These are phyloP conservation scores for Chlamydomonas schloesseri DNA, from an alignment of 139 green algal genomes.

Conservation along the genomic window DNA sequence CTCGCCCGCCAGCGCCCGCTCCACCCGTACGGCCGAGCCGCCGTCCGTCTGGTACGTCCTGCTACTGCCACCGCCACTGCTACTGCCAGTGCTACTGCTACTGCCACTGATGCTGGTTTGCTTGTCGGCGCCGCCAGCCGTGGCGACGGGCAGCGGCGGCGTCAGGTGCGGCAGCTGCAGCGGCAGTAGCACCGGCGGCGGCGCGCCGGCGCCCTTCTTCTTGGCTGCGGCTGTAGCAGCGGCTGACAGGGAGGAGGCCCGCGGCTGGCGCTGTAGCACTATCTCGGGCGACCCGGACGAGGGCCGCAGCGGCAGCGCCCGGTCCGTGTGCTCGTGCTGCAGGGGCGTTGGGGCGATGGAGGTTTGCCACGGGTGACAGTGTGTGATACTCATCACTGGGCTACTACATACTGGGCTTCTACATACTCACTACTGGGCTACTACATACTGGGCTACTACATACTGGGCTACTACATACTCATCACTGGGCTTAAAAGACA, in stretches of 20 bases:
- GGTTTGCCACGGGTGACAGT: no score
- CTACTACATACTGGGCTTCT: no score
- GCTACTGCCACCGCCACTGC: no score
- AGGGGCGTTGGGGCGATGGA: neutral
- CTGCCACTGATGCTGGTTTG: no score
- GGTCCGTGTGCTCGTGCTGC: neutral
- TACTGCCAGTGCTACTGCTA: neutral
- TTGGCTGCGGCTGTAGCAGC: neutral
- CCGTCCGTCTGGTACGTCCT: neutral
- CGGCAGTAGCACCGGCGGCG: neutral
- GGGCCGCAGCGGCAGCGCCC: neutral
- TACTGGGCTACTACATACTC: no score
- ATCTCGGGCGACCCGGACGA: neutral
- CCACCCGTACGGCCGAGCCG: no score
- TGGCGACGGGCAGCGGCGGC: neutral
- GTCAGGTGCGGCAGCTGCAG: constrained; percentile 3
- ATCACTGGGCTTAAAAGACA: no score
- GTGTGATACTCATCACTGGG: no score
- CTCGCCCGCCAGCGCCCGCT: no score
- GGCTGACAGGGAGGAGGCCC: neutral
- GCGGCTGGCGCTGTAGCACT: neutral
- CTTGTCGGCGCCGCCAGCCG: neutral
- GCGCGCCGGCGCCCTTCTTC: neutral
- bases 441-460: no score
- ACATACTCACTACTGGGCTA: no score